phyloP scores from a whole-genome alignment of 2,329 filamentous ascomycete species.

The Neonectria neomacrospora region DNA sequence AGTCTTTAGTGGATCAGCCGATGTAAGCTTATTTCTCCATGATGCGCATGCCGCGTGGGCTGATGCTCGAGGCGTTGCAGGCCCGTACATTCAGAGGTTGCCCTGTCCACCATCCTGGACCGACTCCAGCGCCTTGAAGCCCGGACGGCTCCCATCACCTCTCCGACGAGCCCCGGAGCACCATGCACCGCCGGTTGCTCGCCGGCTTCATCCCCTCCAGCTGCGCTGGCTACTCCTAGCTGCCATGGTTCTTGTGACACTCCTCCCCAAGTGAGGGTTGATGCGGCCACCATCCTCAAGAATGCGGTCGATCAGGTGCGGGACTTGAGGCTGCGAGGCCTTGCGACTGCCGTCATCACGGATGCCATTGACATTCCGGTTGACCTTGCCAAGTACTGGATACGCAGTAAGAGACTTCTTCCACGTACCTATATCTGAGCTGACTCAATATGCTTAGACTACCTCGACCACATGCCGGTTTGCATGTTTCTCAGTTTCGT shows the following conservation, averaged over 20 bases:
- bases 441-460: slow-evolving; percentile 32
- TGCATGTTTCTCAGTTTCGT: slow-evolving; percentile 46
- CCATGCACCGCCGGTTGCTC: slow-evolving; percentile 30
- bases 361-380: slow-evolving; percentile 41
- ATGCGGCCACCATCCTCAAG: slow-evolving; percentile 43
- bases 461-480: slow-evolving; percentile 44
- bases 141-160: slow-evolving; percentile 20
- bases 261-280: slow-evolving; percentile 28
- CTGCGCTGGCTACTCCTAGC: slow-evolving; percentile 18
- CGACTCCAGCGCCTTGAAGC: slow-evolving; percentile 46
- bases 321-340: slow-evolving; percentile 37
- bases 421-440: rapidly evolving
- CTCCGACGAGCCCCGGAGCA: slow-evolving; percentile 13
- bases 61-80: slow-evolving; percentile 27
- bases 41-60: not conserved
- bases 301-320: slow-evolving; percentile 46
- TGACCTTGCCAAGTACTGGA: slow-evolving; percentile 45
- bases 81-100: slow-evolving; percentile 23
- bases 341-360: slow-evolving; percentile 38
- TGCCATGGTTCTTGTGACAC: slow-evolving; percentile 21
- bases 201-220: slow-evolving; percentile 31
- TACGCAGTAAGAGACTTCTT: slow-evolving; percentile 36
- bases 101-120: slow-evolving; percentile 45
- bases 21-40: slow-evolving; percentile 27
- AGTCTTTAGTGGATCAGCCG: slow-evolving; percentile 28